Evolutionary conservation across 768 basidiomycete species (phyloP).

Genomic region (Leccinum broughii): DNA sequence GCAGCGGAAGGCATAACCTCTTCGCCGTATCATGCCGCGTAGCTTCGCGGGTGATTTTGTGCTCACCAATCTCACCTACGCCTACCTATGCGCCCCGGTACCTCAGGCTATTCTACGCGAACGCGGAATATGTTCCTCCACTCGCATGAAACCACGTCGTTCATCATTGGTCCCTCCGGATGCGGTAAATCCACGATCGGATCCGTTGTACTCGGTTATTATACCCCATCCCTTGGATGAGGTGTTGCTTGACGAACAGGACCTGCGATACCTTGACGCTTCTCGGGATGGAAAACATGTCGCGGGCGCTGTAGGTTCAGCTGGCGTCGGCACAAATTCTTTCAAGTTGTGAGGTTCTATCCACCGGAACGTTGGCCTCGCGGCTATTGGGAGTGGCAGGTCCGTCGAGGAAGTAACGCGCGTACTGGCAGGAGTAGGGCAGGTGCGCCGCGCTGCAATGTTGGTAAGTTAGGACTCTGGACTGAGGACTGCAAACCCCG

Average conservation of each 20-base stretch:
- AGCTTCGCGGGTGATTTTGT: too few species aligned
- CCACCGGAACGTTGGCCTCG: conserved; percentile 86
- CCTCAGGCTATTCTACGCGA: too few species aligned
- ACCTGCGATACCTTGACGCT: conserved; percentile 71
- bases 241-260: conserved; percentile 80
- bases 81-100: too few species aligned
- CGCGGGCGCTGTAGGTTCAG: conserved; percentile 67
- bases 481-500: too few species aligned
- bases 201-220: conserved; percentile 68
- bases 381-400: conserved; percentile 50
- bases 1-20: too few species aligned
- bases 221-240: conserved; percentile 55
- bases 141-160: conserved; percentile 72
- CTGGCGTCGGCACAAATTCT: conserved; percentile 33
- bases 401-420: conserved; percentile 49
- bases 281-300: conserved; percentile 68
- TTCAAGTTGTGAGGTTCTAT: conserved; percentile 69
- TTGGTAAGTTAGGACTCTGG: too few species aligned
- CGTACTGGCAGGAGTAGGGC: too few species aligned
- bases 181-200: conserved; percentile 77
- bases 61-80: too few species aligned
- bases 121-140: conserved; percentile 55
- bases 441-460: too few species aligned
- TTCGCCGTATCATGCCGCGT: too few species aligned
- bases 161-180: conserved; percentile 78